A percentile compares a stretch with the other conserved stretches of the same genome.
phyloP scores from a whole-genome alignment of 768 basidiomycete species.

The Russula sp. region DNA sequence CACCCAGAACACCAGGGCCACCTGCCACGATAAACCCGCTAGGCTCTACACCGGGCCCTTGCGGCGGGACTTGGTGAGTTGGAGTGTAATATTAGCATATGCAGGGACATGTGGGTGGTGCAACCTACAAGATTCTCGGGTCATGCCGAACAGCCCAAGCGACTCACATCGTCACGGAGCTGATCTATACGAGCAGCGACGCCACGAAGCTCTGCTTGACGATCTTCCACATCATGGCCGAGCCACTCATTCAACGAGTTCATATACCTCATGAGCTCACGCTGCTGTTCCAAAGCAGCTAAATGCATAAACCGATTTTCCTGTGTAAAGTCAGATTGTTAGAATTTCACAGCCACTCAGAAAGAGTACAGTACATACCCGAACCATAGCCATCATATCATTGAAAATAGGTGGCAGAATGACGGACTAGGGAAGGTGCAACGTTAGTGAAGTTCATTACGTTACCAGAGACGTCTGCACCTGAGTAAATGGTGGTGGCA shows the following conservation, averaged over 20 bases:
- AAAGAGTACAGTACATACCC: conserved; percentile 47
- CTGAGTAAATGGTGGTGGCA: conserved; percentile 25
- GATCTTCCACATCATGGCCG: conserved; percentile 71
- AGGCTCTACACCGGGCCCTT: not conserved
- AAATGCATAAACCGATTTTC: conserved; percentile 73
- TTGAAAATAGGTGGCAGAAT: conserved; percentile 63
- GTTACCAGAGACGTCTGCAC: conserved; percentile 26
- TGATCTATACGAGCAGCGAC: conserved; percentile 61
- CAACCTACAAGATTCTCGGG: conserved; percentile 16
- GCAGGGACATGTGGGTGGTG: too few relatives aligned
- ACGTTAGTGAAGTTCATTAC: not conserved
- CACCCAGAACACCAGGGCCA: not conserved
- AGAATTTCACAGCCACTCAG: not conserved
- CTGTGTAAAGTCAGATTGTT: conserved; percentile 39
- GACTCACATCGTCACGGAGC: conserved; percentile 45
- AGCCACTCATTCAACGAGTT: conserved; percentile 74
- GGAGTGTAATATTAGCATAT: not conserved
- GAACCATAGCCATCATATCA: conserved; percentile 63
- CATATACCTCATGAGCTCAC: conserved; percentile 80
- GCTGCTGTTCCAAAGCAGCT: conserved; percentile 74
- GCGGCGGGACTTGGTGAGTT: conserved; percentile 8
- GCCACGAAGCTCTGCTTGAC: conserved; percentile 67
- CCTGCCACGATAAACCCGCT: conserved; percentile 17
- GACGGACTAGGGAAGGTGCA: conserved; percentile 45
- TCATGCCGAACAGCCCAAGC: conserved; percentile 33